Evolutionary conservation across 1,284 basidiomycete species (phyloP), one percentile per base, ranked within the genome.

Genomic region (Apiotrichum veenhuisii): DNA sequence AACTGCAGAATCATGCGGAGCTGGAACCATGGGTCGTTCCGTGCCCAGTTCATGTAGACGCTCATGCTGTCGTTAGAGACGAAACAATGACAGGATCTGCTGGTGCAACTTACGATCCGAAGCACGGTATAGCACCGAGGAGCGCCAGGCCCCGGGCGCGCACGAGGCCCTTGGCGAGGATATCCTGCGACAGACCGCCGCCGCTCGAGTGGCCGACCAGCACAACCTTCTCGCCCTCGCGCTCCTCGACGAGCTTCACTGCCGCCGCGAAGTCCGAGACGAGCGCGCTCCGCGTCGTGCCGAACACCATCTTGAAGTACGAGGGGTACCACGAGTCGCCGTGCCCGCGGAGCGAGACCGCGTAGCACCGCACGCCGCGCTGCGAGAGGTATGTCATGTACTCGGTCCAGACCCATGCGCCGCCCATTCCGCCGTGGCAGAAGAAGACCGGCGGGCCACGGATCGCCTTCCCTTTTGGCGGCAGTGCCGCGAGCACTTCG

Each of bases 381-480:
- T 5, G 20, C 0, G 47, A 18, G 36, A 57, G 56, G 51, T 53
- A 57, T 3, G 7, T 26, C 56, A 57, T 57, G 51, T 53, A 57
- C 23, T 57, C 56, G 1, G 38, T 36, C 56, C 56, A 57, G 10
- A 57, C 56, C 56, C 56, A 57, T 1, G 56, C 56, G 34, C 50
- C 46, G 34, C 56, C 56, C 56, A 57, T 57, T 0, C 56, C 56
- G 20, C 56, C 56, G 18, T 57, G 56, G 42, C 51, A 50, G 51
- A 57, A 57, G 17, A 57, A 20, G 47, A 57, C 50, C 2, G 51
- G 46, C 1, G 50, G 50, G 42, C 42, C 50, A 0, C 38, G 1
- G 34, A 20, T 7, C 40, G 18, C 20, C 3, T 20, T 12, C 11
- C 40, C 40, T n/a, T 41, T 22, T 9, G 42, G 34, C 1, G 7